These are phyloP conservation scores for Vitis hybrid DNA, from an alignment of 177 flowering plant genomes.

Conservation along the genomic window DNA sequence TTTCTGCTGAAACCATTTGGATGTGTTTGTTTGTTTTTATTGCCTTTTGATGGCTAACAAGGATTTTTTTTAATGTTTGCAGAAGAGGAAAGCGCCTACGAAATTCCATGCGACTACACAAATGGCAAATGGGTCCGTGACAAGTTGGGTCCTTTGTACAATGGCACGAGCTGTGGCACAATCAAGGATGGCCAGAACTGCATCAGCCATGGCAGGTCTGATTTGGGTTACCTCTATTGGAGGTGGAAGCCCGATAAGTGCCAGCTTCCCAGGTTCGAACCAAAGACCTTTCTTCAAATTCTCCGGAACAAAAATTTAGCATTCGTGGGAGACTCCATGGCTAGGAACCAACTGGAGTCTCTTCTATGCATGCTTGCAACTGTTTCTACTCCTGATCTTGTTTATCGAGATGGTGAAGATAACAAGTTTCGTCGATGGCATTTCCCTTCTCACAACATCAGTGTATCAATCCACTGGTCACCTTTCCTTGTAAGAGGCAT, in stretches of 20 bases:
- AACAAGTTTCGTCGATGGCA: constrained; percentile 61
- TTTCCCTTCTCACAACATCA: constrained; percentile 46
- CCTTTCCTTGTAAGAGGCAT: constrained; percentile 78
- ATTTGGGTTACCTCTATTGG: constrained; percentile 71
- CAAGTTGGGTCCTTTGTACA: constrained; percentile 63
- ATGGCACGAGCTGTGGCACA: constrained; percentile 67
- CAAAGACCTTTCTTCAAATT: constrained; percentile 55
- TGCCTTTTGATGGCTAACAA: not conserved
- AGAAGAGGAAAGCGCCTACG: constrained; percentile 21
- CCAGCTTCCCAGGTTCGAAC: constrained; percentile 67
- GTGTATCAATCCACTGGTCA: constrained; percentile 73
- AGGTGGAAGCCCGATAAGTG: constrained; percentile 78
- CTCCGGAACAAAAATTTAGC: constrained; percentile 65
- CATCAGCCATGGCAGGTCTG: constrained; percentile 78
- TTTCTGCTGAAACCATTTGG: not conserved
- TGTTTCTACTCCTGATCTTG: constrained; percentile 50
- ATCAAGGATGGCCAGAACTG: constrained; percentile 90
- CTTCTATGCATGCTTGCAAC: constrained; percentile 74
- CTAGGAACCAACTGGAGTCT: constrained; percentile 93
- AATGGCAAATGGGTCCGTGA: constrained; percentile 74
- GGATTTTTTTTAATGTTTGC: constrained; percentile 11
- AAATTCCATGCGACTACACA: constrained; percentile 53
- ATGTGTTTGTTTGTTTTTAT: constrained; percentile 3
- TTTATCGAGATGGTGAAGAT: constrained; percentile 52
- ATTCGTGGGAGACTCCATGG: constrained; percentile 92